Conservation (phyloP, 805 yeast species). For the Metschnikowia rubicola region DNA sequence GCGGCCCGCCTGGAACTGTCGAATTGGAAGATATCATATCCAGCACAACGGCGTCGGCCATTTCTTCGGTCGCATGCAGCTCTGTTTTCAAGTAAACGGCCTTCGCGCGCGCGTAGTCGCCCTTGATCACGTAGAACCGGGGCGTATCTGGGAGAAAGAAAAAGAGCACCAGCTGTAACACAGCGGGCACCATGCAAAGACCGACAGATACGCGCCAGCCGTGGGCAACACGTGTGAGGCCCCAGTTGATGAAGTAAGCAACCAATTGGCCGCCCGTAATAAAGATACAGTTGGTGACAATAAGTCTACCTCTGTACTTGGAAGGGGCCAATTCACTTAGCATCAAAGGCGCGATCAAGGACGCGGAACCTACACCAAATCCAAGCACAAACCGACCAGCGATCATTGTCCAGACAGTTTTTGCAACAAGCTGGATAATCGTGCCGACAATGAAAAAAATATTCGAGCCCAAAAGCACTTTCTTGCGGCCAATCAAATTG, state of each 20-base stretch:
- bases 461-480: constrained; percentile 79
- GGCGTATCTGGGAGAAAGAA: constrained; percentile 94
- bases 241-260: constrained; percentile 93
- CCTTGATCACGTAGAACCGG: constrained; percentile 75
- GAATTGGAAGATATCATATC: constrained; percentile 55
- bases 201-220: constrained; percentile 97
- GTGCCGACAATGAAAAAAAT: constrained; percentile 82
- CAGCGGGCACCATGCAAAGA: constrained; percentile 83
- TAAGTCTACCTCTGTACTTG: constrained; percentile 84
- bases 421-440: constrained; percentile 75
- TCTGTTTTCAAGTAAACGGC: constrained; percentile 63
- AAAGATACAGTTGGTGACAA: constrained; percentile 82
- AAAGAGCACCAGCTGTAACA: constrained; percentile 70
- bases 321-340: constrained; percentile 91
- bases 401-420: constrained; percentile 85
- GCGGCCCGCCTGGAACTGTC: constrained; percentile 40
- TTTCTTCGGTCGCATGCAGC: constrained; percentile 56
- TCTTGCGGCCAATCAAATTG: constrained; percentile 80
- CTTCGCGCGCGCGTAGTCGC: constrained; percentile 61
- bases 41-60: constrained; percentile 62
- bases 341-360: constrained; percentile 90
- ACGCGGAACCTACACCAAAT: constrained; percentile 93
- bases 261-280: constrained; percentile 94
- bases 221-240: constrained; percentile 62
- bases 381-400: constrained; percentile 92